Evolutionary conservation across 768 basidiomycete species (phyloP), one percentile per base, ranked within the genome.

Genomic region (Boletus insuetus): DNA sequence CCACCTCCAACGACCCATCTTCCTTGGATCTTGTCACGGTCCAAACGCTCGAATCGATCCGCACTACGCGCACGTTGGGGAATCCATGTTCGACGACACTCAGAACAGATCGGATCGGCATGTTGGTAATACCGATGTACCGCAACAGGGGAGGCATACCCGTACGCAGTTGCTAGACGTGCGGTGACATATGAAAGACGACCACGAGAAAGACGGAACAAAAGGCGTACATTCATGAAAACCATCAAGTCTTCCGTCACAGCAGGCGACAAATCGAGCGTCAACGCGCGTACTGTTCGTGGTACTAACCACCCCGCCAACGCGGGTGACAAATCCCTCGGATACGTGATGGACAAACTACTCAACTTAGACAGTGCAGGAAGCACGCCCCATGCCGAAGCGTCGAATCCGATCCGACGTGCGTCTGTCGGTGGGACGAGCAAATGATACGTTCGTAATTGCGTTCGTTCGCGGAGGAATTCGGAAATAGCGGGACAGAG

Each of bases 221-320:
- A 7, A 26, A 39, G 34, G 26, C 73, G 39, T 53, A 78, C 78
- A 49, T 75, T 74, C 53, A 81, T 59, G 62, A 81, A 82, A 6
- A 67, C 60, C 29, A 68, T 56, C 24, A 75, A 69, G 58, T 82
- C 80, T 52, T 77, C 74, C n/a, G 73, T 58, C 3, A 67, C 62
- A 6, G 64, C 66, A 29, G 69, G 68, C 40, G 64, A 55, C 17
- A 72, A 51, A 39, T 82, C 80, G 38, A 84, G 63, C 14, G 74
- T 73, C 48, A 86, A 64, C 14, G 81, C 78, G 6, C 69, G 66
- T 4, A 86, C 77, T 37, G 61, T 75, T 24, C 82, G 66, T 9
- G 87, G 87, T 34, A 90, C 78, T 29, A 89, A 71, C 85, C 86
- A 88, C 44, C 82, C 77, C 9, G 86, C 85, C 19, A 89, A 70